Evolutionary conservation across 352 stramenopile species (phyloP).

Genomic region (Phytophthora pluvialis): DNA sequence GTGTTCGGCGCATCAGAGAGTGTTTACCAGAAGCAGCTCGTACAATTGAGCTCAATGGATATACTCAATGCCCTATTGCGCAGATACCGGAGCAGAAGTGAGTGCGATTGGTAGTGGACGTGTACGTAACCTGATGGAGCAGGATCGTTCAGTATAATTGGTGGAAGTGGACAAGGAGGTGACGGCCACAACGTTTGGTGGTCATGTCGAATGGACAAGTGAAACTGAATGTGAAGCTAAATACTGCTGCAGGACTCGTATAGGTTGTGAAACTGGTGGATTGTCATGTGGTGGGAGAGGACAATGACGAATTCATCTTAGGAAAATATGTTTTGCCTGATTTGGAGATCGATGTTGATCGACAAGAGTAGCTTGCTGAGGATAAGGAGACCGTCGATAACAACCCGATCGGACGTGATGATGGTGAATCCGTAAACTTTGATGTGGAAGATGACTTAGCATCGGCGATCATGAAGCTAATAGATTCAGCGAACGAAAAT

Average conservation of each 20-base stretch:
- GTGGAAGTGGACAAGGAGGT: neutral
- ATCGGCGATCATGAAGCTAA: neutral
- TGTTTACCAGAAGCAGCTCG: neutral
- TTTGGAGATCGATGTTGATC: conserved; percentile 1
- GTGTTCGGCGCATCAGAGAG: conserved; percentile 5
- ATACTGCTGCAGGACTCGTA: neutral
- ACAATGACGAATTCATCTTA: conserved; percentile 3
- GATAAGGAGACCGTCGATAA: neutral
- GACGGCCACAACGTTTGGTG: neutral
- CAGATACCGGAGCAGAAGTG: neutral
- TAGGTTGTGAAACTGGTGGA: neutral
- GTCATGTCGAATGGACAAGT: conserved; percentile 1
- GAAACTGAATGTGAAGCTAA: conserved; percentile 1
- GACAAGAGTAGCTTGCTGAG: conserved; percentile 2
- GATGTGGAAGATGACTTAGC: neutral
- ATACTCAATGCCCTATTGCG: conserved; percentile 14
- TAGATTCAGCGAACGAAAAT: neutral
- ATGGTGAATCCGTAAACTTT: neutral
- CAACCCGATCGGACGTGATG: neutral
- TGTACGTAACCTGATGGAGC: neutral
- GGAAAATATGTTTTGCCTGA: neutral
- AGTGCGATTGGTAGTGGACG: conserved; percentile 2
- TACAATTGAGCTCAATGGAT: conserved; percentile 1
- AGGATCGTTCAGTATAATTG: neutral
- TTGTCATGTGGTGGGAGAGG: neutral